phyloP scores from a whole-genome alignment of 306 rosid species.

The Trifolium subterraneum region DNA sequence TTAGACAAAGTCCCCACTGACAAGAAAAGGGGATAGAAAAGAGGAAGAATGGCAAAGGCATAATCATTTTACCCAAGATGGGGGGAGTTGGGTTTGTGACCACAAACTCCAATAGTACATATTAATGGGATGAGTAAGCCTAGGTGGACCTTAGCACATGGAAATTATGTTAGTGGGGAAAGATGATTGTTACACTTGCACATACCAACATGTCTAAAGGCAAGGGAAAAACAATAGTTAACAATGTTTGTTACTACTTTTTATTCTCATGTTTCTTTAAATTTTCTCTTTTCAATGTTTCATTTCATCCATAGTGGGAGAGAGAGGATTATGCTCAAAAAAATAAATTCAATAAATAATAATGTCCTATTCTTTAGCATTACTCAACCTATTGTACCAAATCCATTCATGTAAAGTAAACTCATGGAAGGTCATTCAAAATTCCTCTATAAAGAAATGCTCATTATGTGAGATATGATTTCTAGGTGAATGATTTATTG shows the following conservation, averaged over 20 bases:
- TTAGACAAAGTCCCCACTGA: conserved; percentile 58
- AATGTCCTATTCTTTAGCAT: conserved; percentile 66
- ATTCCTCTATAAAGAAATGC: conserved; percentile 53
- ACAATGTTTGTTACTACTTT: conserved; percentile 45
- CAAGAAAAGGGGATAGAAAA: conserved; percentile 33
- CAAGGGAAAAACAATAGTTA: conserved; percentile 48
- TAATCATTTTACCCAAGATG: conserved; percentile 53
- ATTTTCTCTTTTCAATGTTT: conserved; percentile 47
- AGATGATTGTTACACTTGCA: conserved; percentile 67
- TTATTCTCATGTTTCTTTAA: conserved; percentile 42
- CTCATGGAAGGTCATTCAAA: conserved; percentile 63
- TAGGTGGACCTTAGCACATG: conserved; percentile 64
- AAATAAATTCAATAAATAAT: conserved; percentile 50
- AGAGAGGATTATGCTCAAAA: conserved; percentile 42
- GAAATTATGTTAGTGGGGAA: conserved; percentile 61
- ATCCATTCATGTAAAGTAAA: conserved; percentile 62
- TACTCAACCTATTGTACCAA: conserved; percentile 64
- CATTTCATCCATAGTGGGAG: conserved; percentile 60
- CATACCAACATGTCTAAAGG: conserved; percentile 52
- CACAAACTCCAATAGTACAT: conserved; percentile 63
- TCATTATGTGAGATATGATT: conserved; percentile 62
- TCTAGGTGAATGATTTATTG: conserved; percentile 55
- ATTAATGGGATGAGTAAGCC: conserved; percentile 58
- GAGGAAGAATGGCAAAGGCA: conserved; percentile 42
- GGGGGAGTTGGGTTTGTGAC: conserved; percentile 63